Evolutionary conservation across 176 grass and related monocot genomes (phyloP).

Genomic region (Carex kokanica): DNA sequence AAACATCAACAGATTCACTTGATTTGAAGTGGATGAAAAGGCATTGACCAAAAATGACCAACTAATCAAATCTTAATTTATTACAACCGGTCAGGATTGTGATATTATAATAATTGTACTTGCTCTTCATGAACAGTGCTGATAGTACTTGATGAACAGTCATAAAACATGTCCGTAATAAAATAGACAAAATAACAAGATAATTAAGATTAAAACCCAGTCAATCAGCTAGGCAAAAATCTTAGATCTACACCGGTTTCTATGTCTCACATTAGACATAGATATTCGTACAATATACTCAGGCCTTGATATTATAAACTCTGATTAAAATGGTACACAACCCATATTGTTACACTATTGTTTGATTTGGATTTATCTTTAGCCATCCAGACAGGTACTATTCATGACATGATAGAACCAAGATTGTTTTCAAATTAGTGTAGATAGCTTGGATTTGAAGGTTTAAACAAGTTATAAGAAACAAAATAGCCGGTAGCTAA

Average conservation of each 20-base stretch:
- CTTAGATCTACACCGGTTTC: not conserved
- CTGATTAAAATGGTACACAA: constrained; percentile 25
- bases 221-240: constrained; percentile 3
- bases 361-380: constrained; percentile 28
- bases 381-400: constrained; percentile 14
- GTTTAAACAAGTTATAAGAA: constrained; percentile 21
- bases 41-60: not conserved
- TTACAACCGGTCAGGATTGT: not conserved
- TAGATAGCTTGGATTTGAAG: not conserved
- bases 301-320: constrained; percentile 17
- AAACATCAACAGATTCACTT: not conserved
- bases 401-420: constrained; percentile 19
- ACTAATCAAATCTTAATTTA: not conserved
- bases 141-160: constrained; percentile 9
- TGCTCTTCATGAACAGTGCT: not conserved
- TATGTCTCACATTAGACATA: not conserved
- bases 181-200: constrained; percentile 21
- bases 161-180: not conserved
- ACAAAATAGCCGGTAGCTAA: constrained; percentile 24
- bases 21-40: not conserved
- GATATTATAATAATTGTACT: constrained; percentile 20
- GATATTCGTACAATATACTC: constrained; percentile 25
- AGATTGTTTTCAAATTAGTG: constrained; percentile 3
- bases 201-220: not conserved
- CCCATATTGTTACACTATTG: constrained; percentile 25